These are phyloP conservation scores for Fusarium duplospermum DNA, from an alignment of 2,329 filamentous ascomycete species.

Conservation along the genomic window DNA sequence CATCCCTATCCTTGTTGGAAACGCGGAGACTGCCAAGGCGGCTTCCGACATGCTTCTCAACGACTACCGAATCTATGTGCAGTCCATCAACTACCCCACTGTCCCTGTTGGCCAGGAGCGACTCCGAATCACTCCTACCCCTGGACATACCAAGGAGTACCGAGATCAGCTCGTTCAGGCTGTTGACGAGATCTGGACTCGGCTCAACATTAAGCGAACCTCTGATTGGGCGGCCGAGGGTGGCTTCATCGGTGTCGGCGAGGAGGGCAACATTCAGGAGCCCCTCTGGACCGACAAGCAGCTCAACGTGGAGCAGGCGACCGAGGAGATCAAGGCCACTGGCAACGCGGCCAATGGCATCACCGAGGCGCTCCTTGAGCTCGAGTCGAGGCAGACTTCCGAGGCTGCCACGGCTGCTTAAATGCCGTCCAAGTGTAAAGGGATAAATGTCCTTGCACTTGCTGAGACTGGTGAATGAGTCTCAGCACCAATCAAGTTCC, in stretches of 20 bases:
- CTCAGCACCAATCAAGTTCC: conserved; percentile 31
- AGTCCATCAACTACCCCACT: conserved; percentile 99
- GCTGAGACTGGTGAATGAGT: conserved; percentile 12
- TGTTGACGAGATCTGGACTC: conserved; percentile 87
- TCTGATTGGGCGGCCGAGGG: conserved; percentile 91
- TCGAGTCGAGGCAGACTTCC: conserved; percentile 56
- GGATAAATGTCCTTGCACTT: neutral
- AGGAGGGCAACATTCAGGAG: conserved; percentile 69
- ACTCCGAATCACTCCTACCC: conserved; percentile 94
- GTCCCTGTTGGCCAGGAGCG: conserved; percentile 98
- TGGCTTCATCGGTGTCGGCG: conserved; percentile 94
- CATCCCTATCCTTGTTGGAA: conserved; percentile 91
- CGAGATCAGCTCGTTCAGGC: conserved; percentile 87
- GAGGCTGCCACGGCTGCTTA: conserved; percentile 46
- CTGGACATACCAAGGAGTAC: conserved; percentile 86
- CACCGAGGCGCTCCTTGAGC: conserved; percentile 70
- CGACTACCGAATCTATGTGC: conserved; percentile 94
- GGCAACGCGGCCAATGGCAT: conserved; percentile 54
- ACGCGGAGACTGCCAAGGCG: conserved; percentile 90
- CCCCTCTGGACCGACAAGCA: conserved; percentile 95
- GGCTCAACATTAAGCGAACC: conserved; percentile 91
- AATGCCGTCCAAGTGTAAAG: neutral
- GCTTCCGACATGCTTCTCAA: conserved; percentile 92
- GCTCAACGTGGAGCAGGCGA: conserved; percentile 78
- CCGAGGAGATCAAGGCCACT: conserved; percentile 69